Base-by-base conservation (phyloP, 2,329 filamentous ascomycete species). In the Cercospora zeae-maydis region DNA sequence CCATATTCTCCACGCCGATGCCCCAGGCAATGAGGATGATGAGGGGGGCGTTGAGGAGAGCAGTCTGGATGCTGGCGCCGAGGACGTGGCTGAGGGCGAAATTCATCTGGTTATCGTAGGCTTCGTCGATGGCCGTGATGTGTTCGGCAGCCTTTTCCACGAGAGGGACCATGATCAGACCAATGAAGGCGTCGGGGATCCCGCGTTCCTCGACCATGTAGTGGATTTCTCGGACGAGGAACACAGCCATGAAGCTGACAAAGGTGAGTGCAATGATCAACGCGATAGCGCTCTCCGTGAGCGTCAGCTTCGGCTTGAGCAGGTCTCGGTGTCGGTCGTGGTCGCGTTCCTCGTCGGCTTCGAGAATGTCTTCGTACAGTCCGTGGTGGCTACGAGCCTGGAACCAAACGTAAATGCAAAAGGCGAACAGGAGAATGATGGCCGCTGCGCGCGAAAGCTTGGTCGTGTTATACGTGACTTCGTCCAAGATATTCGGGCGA, bases 131-230 rank as follows among this genome's bases (percentile, higher is more conserved):
- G 33, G 91, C 90, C 1, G 90, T 93, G 52, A 96, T 79, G 76
- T 96, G 91, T 75, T 96, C 91, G 8, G 91, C 90, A 1, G 88
- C 88, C 76, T 96, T 96, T 72, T 96, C 92, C 4, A 95, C 91
- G 0, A 96, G 80, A 2, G 90, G 88, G 2, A 95, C 85, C 1
- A 96, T 81, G 69, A 93, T 93, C 39, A 96, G 80, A 67, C 91
- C 84, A 65, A 88, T 77, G 69, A 88, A 87, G 51, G 81, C 81
- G 67, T 87, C 84, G 1, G 80, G 80, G 16, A 87, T 76, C 16
- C 77, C 73, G 21, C 75, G 77, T 34, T 80, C 76, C 19, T 75
- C 65, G 31, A 86, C 84, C 45, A 88, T 84, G 71, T 78, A 80
- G 56, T 86, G 82, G 64, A 95, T 95, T 70, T 93, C 81, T 65